These are phyloP conservation scores for Cutaneotrichosporon sp. DNA, from an alignment of 1,284 basidiomycete genomes.

Conservation along the genomic window DNA sequence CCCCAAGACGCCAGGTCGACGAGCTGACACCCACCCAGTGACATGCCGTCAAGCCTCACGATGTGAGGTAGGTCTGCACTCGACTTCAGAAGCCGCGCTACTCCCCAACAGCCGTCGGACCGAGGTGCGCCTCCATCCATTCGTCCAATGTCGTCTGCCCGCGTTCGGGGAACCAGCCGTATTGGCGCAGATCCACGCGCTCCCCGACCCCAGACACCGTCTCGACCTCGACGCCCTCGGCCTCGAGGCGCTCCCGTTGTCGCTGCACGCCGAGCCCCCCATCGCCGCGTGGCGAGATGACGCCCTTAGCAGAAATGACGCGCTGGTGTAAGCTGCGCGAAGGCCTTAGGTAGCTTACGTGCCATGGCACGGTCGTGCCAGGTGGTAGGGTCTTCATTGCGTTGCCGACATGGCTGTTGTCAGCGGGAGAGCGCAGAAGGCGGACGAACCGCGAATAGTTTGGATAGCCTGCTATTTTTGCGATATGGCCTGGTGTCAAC, in stretches of 20 bases:
- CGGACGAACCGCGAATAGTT: constrained; percentile 56
- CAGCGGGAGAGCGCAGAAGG: neutral
- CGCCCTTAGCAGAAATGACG: constrained; percentile 43
- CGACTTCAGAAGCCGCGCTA: neutral
- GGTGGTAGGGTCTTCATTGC: constrained; percentile 36
- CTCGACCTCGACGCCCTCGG: constrained; percentile 65
- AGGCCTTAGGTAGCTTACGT: constrained; percentile 56
- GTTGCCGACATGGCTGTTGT: constrained; percentile 64
- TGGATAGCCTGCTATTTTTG: constrained; percentile 76
- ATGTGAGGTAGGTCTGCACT: too few species aligned
- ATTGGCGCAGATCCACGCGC: constrained; percentile 53
- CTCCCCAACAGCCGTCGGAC: neutral
- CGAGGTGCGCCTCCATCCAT: constrained; percentile 8
- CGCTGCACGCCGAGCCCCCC: constrained; percentile 62
- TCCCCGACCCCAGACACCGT: constrained; percentile 48
- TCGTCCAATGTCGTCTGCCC: constrained; percentile 14
- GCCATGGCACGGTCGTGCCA: constrained; percentile 39
- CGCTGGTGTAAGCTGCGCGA: constrained; percentile 23
- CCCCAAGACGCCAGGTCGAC: too few species aligned
- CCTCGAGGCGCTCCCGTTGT: constrained; percentile 62
- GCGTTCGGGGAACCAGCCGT: constrained; percentile 60
- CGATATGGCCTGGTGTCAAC: constrained; percentile 60
- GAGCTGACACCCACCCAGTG: too few species aligned
- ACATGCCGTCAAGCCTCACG: too few species aligned
- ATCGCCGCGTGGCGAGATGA: constrained; percentile 74